Base-by-base conservation (phyloP, 306 rosid species). In the Rosa persica region DNA sequence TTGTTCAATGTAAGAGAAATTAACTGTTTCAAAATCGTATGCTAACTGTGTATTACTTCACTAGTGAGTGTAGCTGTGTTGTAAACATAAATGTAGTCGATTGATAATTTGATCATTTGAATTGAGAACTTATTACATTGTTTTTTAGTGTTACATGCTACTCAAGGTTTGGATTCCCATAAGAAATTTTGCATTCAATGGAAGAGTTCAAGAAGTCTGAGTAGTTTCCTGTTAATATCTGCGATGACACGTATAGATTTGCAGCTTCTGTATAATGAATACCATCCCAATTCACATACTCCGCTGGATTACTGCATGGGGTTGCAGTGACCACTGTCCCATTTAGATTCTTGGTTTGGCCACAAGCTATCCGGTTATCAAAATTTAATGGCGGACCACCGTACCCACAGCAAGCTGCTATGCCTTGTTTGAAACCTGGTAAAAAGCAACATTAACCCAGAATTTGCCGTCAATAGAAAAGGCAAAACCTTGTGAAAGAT, bases 231-330 rank as follows among this genome's bases (percentile, higher is more conserved):
- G 80, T 75, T 42, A 85, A 73, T 34, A 85, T 82, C 49, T 70
- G 83, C 3, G 77, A 71, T n/a, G 81, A 71, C 73, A 85, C 76
- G 30, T 65, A 60, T 9, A 67, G 76, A 82, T 85, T 85, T 65
- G 88, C 86, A 46, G 88, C 88, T 67, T 79, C 83, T 0, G 86
- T 85, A 38, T 85, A 85, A 68, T 85, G 88, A 61, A 27, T 85
- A 19, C 86, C 88, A 68, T 85, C 88, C 88, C 88, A 85, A 48
- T 76, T 85, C 65, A 82, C 79, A 48, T 81, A 85, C 25, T 79
- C 85, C 1, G 79, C 48, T n/a, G 79, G 77, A 42, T 85, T 68
- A 67, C 19, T 66, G 62, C 88, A 85, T 1, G 83, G 70, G 20
- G 23, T 57, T 71, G 86, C 79, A 47, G 83, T 72, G 54, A 57